Conservation (phyloP, 2,329 filamentous ascomycete genomes). For the Aspergillus udagawae region DNA sequence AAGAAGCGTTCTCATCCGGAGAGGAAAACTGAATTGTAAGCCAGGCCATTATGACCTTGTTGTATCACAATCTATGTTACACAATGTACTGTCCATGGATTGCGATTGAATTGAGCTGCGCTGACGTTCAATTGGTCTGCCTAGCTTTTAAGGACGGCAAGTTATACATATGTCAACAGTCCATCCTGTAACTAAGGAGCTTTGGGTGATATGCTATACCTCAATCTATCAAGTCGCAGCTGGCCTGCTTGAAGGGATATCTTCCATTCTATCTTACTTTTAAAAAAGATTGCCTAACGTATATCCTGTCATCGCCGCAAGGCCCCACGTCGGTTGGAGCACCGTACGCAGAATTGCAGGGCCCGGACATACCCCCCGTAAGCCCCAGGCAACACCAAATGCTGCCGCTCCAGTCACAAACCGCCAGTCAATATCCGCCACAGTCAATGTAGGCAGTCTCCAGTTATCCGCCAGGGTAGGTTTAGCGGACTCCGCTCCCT, state of each 20-base stretch:
- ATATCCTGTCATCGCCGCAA: conserved; percentile 46
- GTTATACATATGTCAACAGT: not conserved
- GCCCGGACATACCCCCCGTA: conserved; percentile 50
- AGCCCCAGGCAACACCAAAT: conserved; percentile 52
- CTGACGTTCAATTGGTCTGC: conserved; percentile 10
- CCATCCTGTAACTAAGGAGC: not conserved
- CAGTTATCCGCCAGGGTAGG: conserved; percentile 43
- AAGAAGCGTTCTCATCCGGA: conserved; percentile 9
- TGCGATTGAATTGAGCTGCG: conserved; percentile 1
- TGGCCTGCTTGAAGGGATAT: not conserved
- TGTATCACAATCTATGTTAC: not conserved
- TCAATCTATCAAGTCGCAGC: not conserved
- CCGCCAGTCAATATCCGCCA: conserved; percentile 46
- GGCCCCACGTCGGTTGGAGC: conserved; percentile 47
- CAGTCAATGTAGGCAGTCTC: conserved; percentile 42
- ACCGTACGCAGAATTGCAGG: conserved; percentile 46
- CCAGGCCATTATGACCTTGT: conserved; percentile 2
- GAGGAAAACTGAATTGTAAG: conserved; percentile 42
- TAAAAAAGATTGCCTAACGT: conserved; percentile 39
- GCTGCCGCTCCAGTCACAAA: conserved; percentile 46
- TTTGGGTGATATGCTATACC: not conserved
- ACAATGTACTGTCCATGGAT: not conserved
- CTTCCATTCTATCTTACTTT: not conserved
- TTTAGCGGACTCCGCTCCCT: conserved; percentile 21
- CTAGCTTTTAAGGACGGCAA: conserved; percentile 13